Percentiles rank a stretch among this genome's conserved stretches.
These are phyloP conservation scores for Wickerhamomyces strasburgensis DNA, from an alignment of 805 yeast species.

Conservation along the genomic window DNA sequence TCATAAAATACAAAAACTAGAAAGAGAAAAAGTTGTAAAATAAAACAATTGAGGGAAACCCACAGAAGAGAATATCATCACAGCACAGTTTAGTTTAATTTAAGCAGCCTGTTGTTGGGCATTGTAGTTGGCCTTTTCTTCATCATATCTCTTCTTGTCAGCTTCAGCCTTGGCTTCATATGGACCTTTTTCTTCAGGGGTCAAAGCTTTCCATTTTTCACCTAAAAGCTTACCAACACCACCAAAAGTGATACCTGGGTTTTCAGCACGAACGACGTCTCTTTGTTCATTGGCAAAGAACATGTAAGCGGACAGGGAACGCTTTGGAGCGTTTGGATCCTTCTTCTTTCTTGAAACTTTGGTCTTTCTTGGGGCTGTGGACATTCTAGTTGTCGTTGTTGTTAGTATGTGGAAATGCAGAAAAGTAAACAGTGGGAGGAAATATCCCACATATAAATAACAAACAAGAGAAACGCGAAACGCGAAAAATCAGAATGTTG, in stretches of 20 bases:
- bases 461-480: slow-evolving; percentile 19
- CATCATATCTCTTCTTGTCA: slow-evolving; percentile 97
- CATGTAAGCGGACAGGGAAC: slow-evolving; percentile 97
- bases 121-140: slow-evolving; percentile 81
- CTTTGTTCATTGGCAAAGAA: slow-evolving; percentile 97
- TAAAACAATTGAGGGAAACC: no score
- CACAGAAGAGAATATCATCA: neutral
- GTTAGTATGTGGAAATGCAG: slow-evolving; percentile 5
- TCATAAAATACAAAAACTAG: neutral
- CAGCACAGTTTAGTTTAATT: no score
- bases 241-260: slow-evolving; percentile 94
- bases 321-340: slow-evolving; percentile 98
- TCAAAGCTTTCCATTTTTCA: slow-evolving; percentile 92
- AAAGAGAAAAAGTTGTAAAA: neutral
- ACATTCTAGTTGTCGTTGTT: slow-evolving; percentile 26
- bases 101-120: slow-evolving; percentile 14
- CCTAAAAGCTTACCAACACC: slow-evolving; percentile 94
- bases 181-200: slow-evolving; percentile 78
- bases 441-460: slow-evolving; percentile 19
- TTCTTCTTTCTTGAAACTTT: slow-evolving; percentile 42
- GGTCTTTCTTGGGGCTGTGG: slow-evolving; percentile 34
- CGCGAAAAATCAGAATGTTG: slow-evolving; percentile 3
- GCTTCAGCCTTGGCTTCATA: slow-evolving; percentile 91
- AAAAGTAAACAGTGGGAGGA: slow-evolving; percentile 4
- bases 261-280: slow-evolving; percentile 90